Evolutionary conservation across 140 eudicot genomes (phyloP), one percentile per base, ranked within the genome.

Genomic region (Flaveria floridana): DNA sequence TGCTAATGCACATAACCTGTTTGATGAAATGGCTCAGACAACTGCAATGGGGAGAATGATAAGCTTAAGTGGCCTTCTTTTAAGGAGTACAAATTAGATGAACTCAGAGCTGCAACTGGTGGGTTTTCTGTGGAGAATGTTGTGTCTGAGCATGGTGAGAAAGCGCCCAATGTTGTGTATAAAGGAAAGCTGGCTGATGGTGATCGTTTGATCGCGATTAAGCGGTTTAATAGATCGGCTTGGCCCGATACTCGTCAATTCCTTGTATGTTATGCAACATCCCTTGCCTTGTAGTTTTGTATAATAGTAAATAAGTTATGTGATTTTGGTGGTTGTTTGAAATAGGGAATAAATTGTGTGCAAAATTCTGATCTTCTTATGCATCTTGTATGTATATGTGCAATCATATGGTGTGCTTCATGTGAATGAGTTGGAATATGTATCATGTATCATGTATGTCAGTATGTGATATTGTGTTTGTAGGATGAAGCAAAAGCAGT

Each of bases 221-320:
- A 91, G 76, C 93, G 96, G 53, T 91, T 91, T 42, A 88, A 85
- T 68, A 79, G 69, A 79, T 86, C 89, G 14, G 96, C 96, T 15
- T 91, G 97, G 97, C 97, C 96, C 13, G 97, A 91, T 82, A 16
- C 91, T 80, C 87, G 93, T 18, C 97, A 91, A 51, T 91, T 91
- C 72, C 75, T 89, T 30, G 97, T 91, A 69, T 26, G 84, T 72
- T 37, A 66, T 56, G 9, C 46, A 51, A 2, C 55, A 65, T 52
- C 80, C 41, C 6, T 37, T 26, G 15, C 8, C 18, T 23, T 23
- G 12, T 2, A 7, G 12, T 44, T 44, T 44, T 44, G 50, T 44
- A 44, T 0, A 6, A 4, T 34, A 6, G 8, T 34, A 34, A 34
- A 34, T 34, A 34, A 34, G 41, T 44, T 21, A 3, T 11, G 1